Evolutionary conservation across 2,329 filamentous ascomycete species (phyloP), one percentile per base, ranked within the genome.

Genomic region (Biscogniauxia marginata): DNA sequence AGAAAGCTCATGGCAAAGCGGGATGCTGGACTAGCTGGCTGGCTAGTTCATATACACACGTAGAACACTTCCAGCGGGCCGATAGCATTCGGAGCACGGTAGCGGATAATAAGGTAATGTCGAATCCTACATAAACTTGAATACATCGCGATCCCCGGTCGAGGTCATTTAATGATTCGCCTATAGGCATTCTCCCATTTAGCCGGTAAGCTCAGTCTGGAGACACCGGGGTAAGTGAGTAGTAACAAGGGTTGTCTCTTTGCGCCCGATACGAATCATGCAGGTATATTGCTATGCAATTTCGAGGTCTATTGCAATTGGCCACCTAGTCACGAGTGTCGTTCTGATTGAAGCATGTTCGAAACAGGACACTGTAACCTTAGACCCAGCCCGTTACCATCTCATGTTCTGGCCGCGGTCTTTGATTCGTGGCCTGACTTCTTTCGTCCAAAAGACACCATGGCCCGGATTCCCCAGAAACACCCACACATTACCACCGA

Each of bases 51-150:
- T 66, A 66, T 65, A 66, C 56, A 53, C 54, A 44, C 20, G 13
- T 21, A 20, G 46, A 30, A 51, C 34, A 43, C 39, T 43, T 46
- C 23, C 24, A 57, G 59, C 62, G 65, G 60, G 46, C 62, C 64
- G 64, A 63, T 60, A 63, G 48, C 49, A 58, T 55, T 55, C 57
- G 59, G 57, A 61, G 57, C 43, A 53, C 58, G 63, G 63, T 59
- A 56, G 61, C 65, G 64, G 63, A 57, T 67, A 67, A 66, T 65
- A 63, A 66, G 58, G 56, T 46, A 61, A 64, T 63, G 64, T 59
- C 53, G 57, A 58, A 52, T 52, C 57, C 53, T 60, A 59, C 55
- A 49, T 55, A 49, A 47, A 30, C 44, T 47, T 52, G 58, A 53
- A 46, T 55, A 63, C 61, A 66, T 66, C 55, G 59, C 52, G 50